Conservation (phyloP, 306 rosid species). For the Ormosia emarginata region DNA sequence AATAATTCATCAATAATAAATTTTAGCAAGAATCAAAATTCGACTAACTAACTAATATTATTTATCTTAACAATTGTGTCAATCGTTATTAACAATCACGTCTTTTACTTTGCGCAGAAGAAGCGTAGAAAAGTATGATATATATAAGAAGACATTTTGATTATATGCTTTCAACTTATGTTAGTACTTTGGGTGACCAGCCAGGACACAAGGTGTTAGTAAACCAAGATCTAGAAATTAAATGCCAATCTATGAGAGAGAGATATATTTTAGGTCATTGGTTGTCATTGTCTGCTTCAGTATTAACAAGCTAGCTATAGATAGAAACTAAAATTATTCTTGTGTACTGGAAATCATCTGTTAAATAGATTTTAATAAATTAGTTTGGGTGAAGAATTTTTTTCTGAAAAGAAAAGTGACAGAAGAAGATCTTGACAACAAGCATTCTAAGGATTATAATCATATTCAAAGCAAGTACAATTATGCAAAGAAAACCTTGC, state of each 20-base stretch:
- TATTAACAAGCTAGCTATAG: not conserved
- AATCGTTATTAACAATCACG: no score
- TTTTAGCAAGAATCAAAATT: no score
- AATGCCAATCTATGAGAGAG: not conserved
- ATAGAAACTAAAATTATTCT: not conserved
- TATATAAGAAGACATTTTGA: not conserved
- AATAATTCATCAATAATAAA: no score
- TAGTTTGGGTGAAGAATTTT: not conserved
- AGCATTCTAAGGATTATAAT: not conserved
- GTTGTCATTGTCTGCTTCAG: not conserved
- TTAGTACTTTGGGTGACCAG: constrained; percentile 30
- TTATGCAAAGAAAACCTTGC: no score
- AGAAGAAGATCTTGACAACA: not conserved
- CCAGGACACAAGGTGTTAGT: not conserved
- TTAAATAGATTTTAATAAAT: not conserved
- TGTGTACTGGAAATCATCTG: not conserved
- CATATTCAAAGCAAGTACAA: no score
- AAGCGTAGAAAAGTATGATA: not conserved
- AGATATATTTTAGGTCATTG: not conserved
- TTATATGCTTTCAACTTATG: constrained; percentile 35
- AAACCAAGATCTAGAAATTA: not conserved
- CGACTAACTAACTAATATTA: no score
- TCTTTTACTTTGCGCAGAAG: not conserved
- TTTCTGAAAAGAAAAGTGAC: not conserved
- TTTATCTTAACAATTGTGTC: no score